phyloP scores from a whole-genome alignment of 2,329 filamentous ascomycete species.

The Penicillium sp. region DNA sequence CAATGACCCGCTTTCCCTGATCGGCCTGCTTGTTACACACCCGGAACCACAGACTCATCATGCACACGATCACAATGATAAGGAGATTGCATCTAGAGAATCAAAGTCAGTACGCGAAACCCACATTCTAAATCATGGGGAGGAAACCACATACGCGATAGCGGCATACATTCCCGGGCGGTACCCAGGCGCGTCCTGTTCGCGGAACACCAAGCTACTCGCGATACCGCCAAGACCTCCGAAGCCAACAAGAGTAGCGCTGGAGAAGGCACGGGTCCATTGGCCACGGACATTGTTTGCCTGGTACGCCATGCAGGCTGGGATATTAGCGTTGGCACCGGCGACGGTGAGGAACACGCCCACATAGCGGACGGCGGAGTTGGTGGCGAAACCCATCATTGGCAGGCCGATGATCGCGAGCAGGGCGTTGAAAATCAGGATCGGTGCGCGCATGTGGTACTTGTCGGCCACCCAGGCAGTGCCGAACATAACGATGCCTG shows the following conservation, averaged over 20 bases:
- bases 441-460: slow-evolving; percentile 61
- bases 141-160: slow-evolving; percentile 25
- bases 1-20: slow-evolving; percentile 34
- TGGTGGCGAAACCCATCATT: slow-evolving; percentile 65
- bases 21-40: slow-evolving; percentile 35
- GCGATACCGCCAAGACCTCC: slow-evolving; percentile 76
- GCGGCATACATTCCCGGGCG: slow-evolving; percentile 36
- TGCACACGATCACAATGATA: slow-evolving; percentile 30
- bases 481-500: slow-evolving; percentile 59
- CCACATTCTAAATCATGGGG: neutral
- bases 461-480: slow-evolving; percentile 63
- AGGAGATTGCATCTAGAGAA: slow-evolving; percentile 33
- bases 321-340: slow-evolving; percentile 73
- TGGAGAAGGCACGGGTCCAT: slow-evolving; percentile 81
- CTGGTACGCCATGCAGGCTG: slow-evolving; percentile 71
- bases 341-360: slow-evolving; percentile 73
- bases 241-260: slow-evolving; percentile 69
- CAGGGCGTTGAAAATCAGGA: slow-evolving; percentile 63
- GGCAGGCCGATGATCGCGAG: slow-evolving; percentile 65
- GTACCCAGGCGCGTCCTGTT: slow-evolving; percentile 36
- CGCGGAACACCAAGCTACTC: slow-evolving; percentile 67
- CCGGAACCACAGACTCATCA: slow-evolving; percentile 33
- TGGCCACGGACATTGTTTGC: slow-evolving; percentile 85
- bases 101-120: slow-evolving; percentile 6
- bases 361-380: slow-evolving; percentile 61